Percentiles rank a stretch among this genome's conserved stretches.
Evolutionary conservation across 768 basidiomycete species (phyloP).

Genomic region (Amanita polypyramis): DNA sequence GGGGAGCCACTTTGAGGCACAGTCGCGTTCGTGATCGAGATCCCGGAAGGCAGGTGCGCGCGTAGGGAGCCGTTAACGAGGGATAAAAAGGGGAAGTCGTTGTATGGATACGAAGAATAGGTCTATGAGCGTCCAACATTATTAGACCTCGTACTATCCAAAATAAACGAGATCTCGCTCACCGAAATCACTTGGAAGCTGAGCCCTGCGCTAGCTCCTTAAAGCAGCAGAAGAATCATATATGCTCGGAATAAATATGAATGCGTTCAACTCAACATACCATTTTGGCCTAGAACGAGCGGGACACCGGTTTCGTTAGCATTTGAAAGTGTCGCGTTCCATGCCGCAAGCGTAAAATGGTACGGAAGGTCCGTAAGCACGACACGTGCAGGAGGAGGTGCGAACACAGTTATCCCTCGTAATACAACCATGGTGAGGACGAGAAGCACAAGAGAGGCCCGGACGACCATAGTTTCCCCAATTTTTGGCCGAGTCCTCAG

Average conservation of each 20-base stretch:
- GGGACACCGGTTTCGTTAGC: slow-evolving; percentile 34
- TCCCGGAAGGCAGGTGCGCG: slow-evolving; percentile 22
- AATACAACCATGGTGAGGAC: not conserved
- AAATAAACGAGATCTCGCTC: slow-evolving; percentile 5
- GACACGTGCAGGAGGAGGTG: not conserved
- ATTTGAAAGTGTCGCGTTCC: slow-evolving; percentile 30
- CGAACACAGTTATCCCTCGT: not conserved
- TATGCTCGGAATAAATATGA: not conserved
- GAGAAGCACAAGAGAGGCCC: not conserved
- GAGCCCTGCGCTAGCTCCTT: slow-evolving; percentile 27
- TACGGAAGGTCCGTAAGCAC: slow-evolving; percentile 14
- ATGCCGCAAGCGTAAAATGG: slow-evolving; percentile 37
- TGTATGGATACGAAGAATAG: slow-evolving; percentile 37
- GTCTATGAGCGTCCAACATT: slow-evolving; percentile 21
- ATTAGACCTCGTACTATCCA: not conserved
- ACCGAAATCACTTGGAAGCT: slow-evolving; percentile 35
- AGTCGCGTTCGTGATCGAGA: slow-evolving; percentile 30
- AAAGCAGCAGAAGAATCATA: not conserved
- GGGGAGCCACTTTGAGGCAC: slow-evolving; percentile 19
- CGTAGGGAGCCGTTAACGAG: slow-evolving; percentile 27
- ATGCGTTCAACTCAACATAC: slow-evolving; percentile 12
- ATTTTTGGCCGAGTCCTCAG: no score
- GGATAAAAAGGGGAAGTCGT: slow-evolving; percentile 32
- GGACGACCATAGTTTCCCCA: no score
- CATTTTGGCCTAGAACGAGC: slow-evolving; percentile 31